Evolutionary conservation across 768 basidiomycete species (phyloP).

Genomic region (Mrakia gelida): DNA sequence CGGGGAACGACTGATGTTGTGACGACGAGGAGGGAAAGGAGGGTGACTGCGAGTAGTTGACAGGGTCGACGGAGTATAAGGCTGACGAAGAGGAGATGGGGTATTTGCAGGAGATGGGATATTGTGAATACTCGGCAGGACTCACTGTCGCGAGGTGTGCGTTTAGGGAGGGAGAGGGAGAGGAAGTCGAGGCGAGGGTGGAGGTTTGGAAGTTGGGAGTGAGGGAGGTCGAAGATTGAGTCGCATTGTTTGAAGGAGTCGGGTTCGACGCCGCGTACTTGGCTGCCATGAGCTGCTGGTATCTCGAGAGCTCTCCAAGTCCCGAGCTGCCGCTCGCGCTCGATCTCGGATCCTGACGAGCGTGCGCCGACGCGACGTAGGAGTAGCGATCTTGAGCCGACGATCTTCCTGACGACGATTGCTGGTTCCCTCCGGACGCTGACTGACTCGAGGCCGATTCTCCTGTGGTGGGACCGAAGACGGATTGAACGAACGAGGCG

Average conservation of each 20-base stretch:
- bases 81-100: background rate
- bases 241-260: background rate
- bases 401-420: background rate
- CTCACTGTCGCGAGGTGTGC: background rate
- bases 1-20: background rate
- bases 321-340: background rate
- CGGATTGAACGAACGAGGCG: background rate
- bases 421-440: background rate
- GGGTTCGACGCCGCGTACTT: background rate
- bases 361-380: background rate
- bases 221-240: background rate
- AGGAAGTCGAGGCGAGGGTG: background rate
- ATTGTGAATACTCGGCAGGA: background rate
- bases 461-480: background rate
- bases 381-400: background rate
- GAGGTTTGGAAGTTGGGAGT: background rate
- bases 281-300: conserved; percentile 22
- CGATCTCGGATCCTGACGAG: background rate
- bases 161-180: background rate
- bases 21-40: background rate
- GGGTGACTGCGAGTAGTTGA: conserved; percentile 1
- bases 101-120: background rate
- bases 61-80: background rate
- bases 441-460: background rate
- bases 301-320: conserved; percentile 1